Percentiles rank a stretch among this genome's conserved stretches.
phyloP scores from a whole-genome alignment of 495 filamentous ascomycete species.

The Aspergillus kassunensis region DNA sequence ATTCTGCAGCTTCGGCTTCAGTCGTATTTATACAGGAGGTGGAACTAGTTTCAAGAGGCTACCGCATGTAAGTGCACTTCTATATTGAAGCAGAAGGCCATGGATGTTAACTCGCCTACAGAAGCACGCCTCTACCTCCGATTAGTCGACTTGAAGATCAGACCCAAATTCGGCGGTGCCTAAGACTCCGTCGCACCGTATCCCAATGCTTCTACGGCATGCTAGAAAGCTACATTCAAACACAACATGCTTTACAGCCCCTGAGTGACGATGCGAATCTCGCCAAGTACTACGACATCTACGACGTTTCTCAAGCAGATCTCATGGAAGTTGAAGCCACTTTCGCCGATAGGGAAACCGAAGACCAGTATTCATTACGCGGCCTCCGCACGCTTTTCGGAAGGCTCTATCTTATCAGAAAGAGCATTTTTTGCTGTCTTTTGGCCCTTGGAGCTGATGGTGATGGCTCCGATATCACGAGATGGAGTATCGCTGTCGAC shows the following conservation, averaged over 20 bases:
- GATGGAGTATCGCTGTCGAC: constrained; percentile 76
- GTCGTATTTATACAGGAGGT: constrained; percentile 92
- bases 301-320: constrained; percentile 80
- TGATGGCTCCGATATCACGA: constrained; percentile 68
- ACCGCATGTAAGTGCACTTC: constrained; percentile 68
- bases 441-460: constrained; percentile 86
- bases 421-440: constrained; percentile 79
- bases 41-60: constrained; percentile 90
- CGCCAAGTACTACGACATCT: constrained; percentile 87
- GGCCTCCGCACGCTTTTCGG: constrained; percentile 74
- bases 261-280: constrained; percentile 74
- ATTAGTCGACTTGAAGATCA: constrained; percentile 77
- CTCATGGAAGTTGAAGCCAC: constrained; percentile 61
- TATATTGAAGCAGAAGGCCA: neutral
- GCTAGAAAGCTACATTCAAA: constrained; percentile 65
- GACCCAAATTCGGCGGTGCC: constrained; percentile 72
- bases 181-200: constrained; percentile 70
- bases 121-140: constrained; percentile 81
- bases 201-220: constrained; percentile 63
- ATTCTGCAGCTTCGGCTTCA: constrained; percentile 72
- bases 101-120: constrained; percentile 42
- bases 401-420: constrained; percentile 73
- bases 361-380: constrained; percentile 75
- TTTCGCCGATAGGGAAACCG: constrained; percentile 56
- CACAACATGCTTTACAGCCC: constrained; percentile 60